Conservation (phyloP, 495 filamentous ascomycete species). For the Chaetomidium leptoderma region DNA sequence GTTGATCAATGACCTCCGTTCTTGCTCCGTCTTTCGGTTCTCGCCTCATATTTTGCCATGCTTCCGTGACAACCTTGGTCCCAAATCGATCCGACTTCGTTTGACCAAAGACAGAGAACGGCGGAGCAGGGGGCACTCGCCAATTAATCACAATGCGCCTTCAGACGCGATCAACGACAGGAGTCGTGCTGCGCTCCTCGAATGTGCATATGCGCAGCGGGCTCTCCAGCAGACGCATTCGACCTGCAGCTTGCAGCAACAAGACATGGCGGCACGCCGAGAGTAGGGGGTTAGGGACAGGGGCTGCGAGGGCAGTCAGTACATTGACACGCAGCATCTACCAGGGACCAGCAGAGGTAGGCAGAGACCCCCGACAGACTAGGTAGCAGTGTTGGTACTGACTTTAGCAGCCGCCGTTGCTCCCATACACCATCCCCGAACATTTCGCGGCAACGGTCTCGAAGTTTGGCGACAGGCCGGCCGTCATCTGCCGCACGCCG, state of each 20-base stretch:
- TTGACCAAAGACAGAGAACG: background rate
- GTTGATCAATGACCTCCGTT: background rate
- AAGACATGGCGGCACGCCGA: background rate
- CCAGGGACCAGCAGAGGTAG: constrained; percentile 26
- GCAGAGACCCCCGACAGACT: background rate
- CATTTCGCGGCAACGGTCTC: constrained; percentile 73
- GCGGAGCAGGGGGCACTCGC: background rate
- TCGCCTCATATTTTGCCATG: background rate
- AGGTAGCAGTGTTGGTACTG: background rate
- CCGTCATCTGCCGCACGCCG: constrained; percentile 46
- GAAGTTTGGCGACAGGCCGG: constrained; percentile 67
- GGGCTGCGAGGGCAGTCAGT: constrained; percentile 4
- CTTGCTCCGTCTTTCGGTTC: background rate
- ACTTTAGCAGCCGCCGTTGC: constrained; percentile 30
- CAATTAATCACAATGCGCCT: constrained; percentile 2
- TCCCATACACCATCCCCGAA: constrained; percentile 61
- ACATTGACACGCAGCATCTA: constrained; percentile 22
- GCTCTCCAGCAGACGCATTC: background rate
- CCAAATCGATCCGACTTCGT: background rate
- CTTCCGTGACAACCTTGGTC: background rate
- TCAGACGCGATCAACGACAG: background rate
- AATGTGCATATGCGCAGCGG: background rate
- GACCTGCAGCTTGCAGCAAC: background rate
- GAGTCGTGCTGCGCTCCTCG: background rate
- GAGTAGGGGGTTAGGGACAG: background rate